Evolutionary conservation across 1,139 yeast genomes (phyloP), one percentile per base, ranked within the genome.

Genomic region (Saccharomyces hybrid): DNA sequence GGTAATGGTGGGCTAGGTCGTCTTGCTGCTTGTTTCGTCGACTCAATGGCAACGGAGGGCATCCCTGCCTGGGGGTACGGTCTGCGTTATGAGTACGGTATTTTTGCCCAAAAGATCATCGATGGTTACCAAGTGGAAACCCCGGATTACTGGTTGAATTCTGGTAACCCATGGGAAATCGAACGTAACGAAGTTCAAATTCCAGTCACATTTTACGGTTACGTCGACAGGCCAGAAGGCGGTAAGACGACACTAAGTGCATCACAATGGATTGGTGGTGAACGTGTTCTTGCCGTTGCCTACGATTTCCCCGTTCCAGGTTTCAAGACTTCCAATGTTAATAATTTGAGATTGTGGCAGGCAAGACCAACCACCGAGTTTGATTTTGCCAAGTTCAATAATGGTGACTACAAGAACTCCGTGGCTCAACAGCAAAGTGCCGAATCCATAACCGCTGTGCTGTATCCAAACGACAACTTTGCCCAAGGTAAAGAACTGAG

Each of bases 31-130:
- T 90, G 97, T 73, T 90, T 88, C 68, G 82, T 91, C 54, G 97
- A 91, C 73, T 88, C 97, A 0, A 75, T 91, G 68, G 83, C 95
- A 38, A 84, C 96, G 5, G 85, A 87, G 63, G 84, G 88, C 70
- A 88, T 88, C 70, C 90, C 95, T 32, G 96, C 96, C 52, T 90
- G 97, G 97, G 98, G 97, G 59, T 91, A 91, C 70, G 97, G 97
- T 57, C 77, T 90, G 63, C 84, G 95, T 69, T 90, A 90, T 73
- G 91, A 89, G 72, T 90, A 90, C 69, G 97, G 97, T 71, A 91
- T 91, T 63, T 91, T 91, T 73, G 82, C 89, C 63, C 98, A 91
- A 73, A 84, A 84, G 70, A 89, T 91, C 67, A 79, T 89, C 61
- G 89, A 91, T 67, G 97, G 97, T 14, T 88, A 88, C 72, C 97